phyloP scores from a whole-genome alignment of 2,329 filamentous ascomycete genomes.

The Fragosphaeria purpurea region DNA sequence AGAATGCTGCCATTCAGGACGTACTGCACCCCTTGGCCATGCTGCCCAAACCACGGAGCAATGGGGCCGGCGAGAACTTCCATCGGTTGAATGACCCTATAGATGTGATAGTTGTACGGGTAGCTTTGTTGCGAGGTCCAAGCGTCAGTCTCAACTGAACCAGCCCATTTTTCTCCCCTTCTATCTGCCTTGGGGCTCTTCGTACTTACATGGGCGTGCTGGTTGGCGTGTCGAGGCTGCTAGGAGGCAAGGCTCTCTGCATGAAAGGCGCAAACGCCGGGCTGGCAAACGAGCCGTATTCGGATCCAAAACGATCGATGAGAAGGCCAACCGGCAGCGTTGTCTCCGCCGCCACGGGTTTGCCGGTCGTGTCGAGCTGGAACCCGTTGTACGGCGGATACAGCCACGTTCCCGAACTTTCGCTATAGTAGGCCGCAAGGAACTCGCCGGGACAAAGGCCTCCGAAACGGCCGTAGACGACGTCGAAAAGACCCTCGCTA shows the following conservation, averaged over 20 bases:
- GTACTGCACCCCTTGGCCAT: constrained; percentile 32
- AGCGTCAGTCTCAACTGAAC: background rate
- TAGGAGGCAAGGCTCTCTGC: constrained; percentile 36
- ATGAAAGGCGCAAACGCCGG: constrained; percentile 36
- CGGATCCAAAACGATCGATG: constrained; percentile 38
- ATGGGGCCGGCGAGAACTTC: constrained; percentile 34
- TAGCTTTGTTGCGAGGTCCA: constrained; percentile 15
- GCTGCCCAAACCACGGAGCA: constrained; percentile 40
- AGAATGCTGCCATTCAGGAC: constrained; percentile 19
- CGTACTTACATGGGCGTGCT: constrained; percentile 14
- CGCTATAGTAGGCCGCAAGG: constrained; percentile 23
- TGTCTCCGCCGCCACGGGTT: constrained; percentile 30
- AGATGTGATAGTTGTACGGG: constrained; percentile 40
- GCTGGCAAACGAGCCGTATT: constrained; percentile 31
- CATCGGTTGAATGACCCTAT: constrained; percentile 31
- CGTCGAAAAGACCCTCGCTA: constrained; percentile 20
- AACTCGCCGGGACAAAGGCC: constrained; percentile 31
- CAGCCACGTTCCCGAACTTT: constrained; percentile 14
- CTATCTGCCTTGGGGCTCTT: background rate
- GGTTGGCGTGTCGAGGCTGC: constrained; percentile 29
- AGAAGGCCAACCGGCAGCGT: constrained; percentile 30
- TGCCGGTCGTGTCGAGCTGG: constrained; percentile 21
- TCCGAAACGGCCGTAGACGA: constrained; percentile 25
- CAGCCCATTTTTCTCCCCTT: too few relatives aligned
- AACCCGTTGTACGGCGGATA: constrained; percentile 36